These are phyloP conservation scores for Exophiala oligosperma DNA, from an alignment of 2,329 filamentous ascomycete species.

Conservation along the genomic window DNA sequence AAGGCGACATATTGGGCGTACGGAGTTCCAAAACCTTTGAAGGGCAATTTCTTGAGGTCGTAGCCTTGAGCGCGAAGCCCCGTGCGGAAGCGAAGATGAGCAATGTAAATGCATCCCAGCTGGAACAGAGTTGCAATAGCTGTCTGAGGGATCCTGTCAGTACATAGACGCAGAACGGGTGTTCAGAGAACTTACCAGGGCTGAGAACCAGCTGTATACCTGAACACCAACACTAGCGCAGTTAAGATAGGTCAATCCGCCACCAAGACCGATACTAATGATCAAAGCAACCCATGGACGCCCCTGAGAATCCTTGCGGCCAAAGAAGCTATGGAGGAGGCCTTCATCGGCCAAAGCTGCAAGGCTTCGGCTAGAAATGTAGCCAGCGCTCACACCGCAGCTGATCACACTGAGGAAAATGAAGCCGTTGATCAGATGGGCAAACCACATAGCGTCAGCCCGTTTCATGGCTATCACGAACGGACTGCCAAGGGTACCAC, in stretches of 20 bases:
- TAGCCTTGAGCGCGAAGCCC: not conserved
- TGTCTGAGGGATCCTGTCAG: too few species aligned
- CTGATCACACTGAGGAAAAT: constrained; percentile 42
- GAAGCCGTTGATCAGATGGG: not conserved
- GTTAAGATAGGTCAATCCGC: constrained; percentile 51
- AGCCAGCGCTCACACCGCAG: constrained; percentile 41
- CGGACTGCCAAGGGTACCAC: constrained; percentile 55
- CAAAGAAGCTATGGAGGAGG: constrained; percentile 45
- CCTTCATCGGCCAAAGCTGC: constrained; percentile 51
- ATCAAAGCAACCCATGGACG: constrained; percentile 55
- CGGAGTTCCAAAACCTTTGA: not conserved
- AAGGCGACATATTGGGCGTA: not conserved
- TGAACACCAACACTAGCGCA: constrained; percentile 41
- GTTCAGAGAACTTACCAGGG: constrained; percentile 29
- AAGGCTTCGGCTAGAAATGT: constrained; percentile 52
- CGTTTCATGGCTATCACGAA: constrained; percentile 51
- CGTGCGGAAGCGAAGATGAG: not conserved
- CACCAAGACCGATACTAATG: constrained; percentile 66
- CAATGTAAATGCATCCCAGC: not conserved
- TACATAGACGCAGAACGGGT: too few species aligned
- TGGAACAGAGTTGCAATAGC: too few species aligned
- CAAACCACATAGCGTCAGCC: constrained; percentile 26
- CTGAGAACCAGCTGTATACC: constrained; percentile 52
- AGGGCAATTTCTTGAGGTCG: not conserved
- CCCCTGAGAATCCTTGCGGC: constrained; percentile 45